A percentile compares a stretch with the other conserved stretches of the same genome.
Evolutionary conservation across 2,329 filamentous ascomycete species (phyloP).

Genomic region (Coleophoma eucalyptorum): DNA sequence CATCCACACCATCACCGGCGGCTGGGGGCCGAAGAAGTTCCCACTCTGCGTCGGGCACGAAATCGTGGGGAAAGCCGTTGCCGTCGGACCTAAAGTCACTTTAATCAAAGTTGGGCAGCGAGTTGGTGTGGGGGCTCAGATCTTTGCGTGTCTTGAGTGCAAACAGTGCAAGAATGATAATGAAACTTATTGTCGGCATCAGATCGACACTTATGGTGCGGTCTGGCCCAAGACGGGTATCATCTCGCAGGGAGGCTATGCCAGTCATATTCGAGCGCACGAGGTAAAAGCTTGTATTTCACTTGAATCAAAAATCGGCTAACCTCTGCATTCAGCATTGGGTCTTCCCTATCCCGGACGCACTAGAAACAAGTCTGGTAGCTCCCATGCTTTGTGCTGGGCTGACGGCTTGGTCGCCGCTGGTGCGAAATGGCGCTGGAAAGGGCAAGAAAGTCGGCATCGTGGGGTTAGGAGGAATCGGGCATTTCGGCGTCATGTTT

Average conservation of each 20-base stretch:
- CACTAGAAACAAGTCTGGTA: conserved; percentile 54
- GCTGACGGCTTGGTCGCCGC: conserved; percentile 71
- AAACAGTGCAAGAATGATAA: conserved; percentile 36
- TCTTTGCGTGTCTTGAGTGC: conserved; percentile 45
- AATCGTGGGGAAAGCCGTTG: conserved; percentile 36
- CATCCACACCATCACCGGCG: conserved; percentile 62
- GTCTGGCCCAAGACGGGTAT: conserved; percentile 51
- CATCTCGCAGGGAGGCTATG: conserved; percentile 55
- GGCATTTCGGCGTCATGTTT: conserved; percentile 66
- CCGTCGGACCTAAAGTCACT: conserved; percentile 61
- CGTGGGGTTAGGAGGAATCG: conserved; percentile 66
- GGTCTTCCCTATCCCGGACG: conserved; percentile 71
- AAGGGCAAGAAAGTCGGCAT: conserved; percentile 75
- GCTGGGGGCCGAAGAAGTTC: conserved; percentile 30
- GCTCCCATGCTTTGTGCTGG: conserved; percentile 82
- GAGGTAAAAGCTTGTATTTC: conserved; percentile 40
- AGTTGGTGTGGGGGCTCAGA: conserved; percentile 49
- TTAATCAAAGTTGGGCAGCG: conserved; percentile 43
- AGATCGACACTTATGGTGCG: conserved; percentile 40
- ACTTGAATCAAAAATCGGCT: too few relatives aligned
- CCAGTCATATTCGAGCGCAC: conserved; percentile 65
- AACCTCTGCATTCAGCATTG: conserved; percentile 23
- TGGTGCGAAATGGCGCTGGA: conserved; percentile 69
- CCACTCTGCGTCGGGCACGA: conserved; percentile 43
- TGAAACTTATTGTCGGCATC: conserved; percentile 46